Evolutionary conservation across 768 basidiomycete species (phyloP), one percentile per base, ranked within the genome.

Genomic region (Trametopsis cervina): DNA sequence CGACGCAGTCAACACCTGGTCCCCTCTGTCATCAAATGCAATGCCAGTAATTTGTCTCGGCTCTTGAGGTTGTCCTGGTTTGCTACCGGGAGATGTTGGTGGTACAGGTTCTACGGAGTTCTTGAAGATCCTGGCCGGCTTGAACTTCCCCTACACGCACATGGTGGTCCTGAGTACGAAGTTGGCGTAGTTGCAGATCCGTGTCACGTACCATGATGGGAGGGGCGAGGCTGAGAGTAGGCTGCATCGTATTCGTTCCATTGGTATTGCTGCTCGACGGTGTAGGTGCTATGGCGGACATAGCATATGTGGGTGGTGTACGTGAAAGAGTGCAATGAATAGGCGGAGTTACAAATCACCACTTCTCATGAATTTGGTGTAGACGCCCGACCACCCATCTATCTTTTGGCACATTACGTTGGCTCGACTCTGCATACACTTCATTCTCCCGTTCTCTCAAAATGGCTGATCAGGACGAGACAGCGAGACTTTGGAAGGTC

Each of bases 401-500:
- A 20, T 40, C 49, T 46, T 46, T 55, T 51, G 46, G 26, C 41
- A 24, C 42, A 29, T 10, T 36, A 42, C 50, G 35, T 47, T 38
- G 29, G 51, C 50, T 33, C 25, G 21, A 23, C 25, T 47, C 29
- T 38, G 39, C 35, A 24, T 17, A 33, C 40, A 17, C 25, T n/a
- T 40, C 35, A 33, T 41, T 21, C 36, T 46, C 48, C 46, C 29
- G 49, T 33, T 33, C 61, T 60, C 66, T 58, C n/a, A 49, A 13
- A n/a, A 85, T 88, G 83, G 70, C 74, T 54, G 85, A 88, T 57
- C 68, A 69, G 58, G 86, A 89, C 69, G 88, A 90, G 65, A 78
- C 83, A 52, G 86, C 93, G 50, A 83, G 83, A 61, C 75, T 98
- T 61, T 98, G 93, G 91, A 87, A 94, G 61, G 93, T 98, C 54